These are phyloP conservation scores for Phytophthora pluvialis DNA, from an alignment of 352 stramenopile genomes.

Conservation along the genomic window DNA sequence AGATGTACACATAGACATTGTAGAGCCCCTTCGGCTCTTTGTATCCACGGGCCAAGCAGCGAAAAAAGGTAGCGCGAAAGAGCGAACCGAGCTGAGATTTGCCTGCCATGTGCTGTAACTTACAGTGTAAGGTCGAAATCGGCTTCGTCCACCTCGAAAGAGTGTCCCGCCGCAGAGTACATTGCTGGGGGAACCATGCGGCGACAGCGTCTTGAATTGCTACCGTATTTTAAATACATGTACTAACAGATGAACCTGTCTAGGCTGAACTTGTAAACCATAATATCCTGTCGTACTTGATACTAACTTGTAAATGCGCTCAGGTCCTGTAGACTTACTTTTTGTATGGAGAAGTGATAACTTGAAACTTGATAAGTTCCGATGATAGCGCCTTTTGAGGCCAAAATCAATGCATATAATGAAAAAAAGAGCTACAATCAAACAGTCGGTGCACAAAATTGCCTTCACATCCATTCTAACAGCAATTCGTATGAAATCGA, in stretches of 20 bases:
- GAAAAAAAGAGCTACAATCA: not conserved
- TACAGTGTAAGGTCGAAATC: constrained; percentile 2
- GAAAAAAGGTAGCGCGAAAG: constrained; percentile 16
- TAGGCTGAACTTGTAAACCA: too few species aligned
- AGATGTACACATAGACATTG: not conserved
- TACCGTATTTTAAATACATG: not conserved
- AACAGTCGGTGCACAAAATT: too few species aligned
- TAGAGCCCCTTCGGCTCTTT: too few species aligned
- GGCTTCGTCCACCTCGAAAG: constrained; percentile 20
- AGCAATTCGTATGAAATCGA: too few species aligned
- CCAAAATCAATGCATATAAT: not conserved
- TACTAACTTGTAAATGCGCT: too few species aligned
- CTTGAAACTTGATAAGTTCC: too few species aligned
- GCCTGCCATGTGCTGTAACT: not conserved
- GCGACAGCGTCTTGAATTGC: constrained; percentile 15
- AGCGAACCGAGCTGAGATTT: constrained; percentile 13
- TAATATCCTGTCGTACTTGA: too few species aligned
- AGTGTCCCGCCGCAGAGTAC: constrained; percentile 4
- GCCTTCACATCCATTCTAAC: too few species aligned
- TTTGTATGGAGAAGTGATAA: too few species aligned
- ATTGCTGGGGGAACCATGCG: constrained; percentile 15
- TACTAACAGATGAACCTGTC: too few species aligned
- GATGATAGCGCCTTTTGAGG: too few species aligned
- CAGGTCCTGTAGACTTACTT: too few species aligned
- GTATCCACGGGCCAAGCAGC: not conserved